A percentile compares a stretch with the other conserved stretches of the same genome.
Conservation (phyloP, 495 filamentous ascomycete species). For the Penicillium desertorum region DNA sequence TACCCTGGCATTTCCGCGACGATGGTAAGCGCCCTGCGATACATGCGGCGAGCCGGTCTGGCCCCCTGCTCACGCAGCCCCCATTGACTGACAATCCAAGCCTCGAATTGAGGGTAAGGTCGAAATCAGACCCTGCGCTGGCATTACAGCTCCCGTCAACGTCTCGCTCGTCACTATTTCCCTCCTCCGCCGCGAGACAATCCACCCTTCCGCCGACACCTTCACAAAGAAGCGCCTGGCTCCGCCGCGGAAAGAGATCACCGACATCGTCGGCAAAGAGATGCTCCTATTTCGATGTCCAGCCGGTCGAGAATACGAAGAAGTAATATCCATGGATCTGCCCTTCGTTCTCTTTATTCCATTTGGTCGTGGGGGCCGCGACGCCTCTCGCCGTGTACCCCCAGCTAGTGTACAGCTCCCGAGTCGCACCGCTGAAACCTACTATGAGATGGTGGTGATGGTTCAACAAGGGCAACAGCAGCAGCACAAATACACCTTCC, state of each 20-base stretch:
- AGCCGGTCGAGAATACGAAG: slow-evolving; percentile 78
- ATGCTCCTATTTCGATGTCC: slow-evolving; percentile 86
- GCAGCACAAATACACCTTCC: slow-evolving; percentile 87
- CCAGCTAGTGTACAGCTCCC: slow-evolving; percentile 89
- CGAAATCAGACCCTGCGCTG: slow-evolving; percentile 84
- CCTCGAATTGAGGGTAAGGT: slow-evolving; percentile 97
- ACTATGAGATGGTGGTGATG: slow-evolving; percentile 92
- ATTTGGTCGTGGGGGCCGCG: slow-evolving; percentile 84
- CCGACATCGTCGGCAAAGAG: slow-evolving; percentile 92
- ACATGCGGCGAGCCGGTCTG: slow-evolving; percentile 5
- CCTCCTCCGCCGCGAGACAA: slow-evolving; percentile 89
- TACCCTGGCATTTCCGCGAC: slow-evolving; percentile 98
- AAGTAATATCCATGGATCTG: slow-evolving; percentile 93
- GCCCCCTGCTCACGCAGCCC: slow-evolving; percentile 5
- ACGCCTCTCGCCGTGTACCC: slow-evolving; percentile 82
- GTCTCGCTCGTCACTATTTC: slow-evolving; percentile 94
- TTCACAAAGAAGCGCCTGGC: slow-evolving; percentile 89
- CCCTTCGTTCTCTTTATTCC: slow-evolving; percentile 98
- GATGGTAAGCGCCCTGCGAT: slow-evolving; percentile 60
- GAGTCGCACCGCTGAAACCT: slow-evolving; percentile 91
- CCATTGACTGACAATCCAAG: slow-evolving; percentile 42
- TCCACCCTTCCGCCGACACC: slow-evolving; percentile 93
- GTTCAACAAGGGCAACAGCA: slow-evolving; percentile 86
- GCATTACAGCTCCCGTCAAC: slow-evolving; percentile 81
- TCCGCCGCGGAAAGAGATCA: slow-evolving; percentile 86